Evolutionary conservation across 2,329 filamentous ascomycete genomes (phyloP), one percentile per base, ranked within the genome.

Genomic region (Cercospora sesami): DNA sequence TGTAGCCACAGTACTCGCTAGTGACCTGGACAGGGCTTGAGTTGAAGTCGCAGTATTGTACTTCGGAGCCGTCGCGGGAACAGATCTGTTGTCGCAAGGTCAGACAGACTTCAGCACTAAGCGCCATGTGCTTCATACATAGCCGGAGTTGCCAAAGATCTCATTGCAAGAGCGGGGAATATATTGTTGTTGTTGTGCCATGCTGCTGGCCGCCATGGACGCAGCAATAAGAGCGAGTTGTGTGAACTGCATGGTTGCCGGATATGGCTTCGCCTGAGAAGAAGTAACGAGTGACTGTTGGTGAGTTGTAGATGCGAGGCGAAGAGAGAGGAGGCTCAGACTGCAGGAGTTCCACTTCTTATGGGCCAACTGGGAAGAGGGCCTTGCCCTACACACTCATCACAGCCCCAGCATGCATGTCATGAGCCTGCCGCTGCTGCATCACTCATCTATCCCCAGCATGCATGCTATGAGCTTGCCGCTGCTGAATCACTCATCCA

Each of bases 31-130:
- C 16, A 4, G 67, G 67, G 10, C 4, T 39, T 16, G 60, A n/a
- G 21, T 60, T 60, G 18, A 28, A n/a, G 39, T 68, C 31, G 14
- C 66, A 66, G 64, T 69, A 69, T 5, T 21, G 60, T 10, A 69
- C 67, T 28, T 42, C 36, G 7, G 18, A 18, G 5, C 60, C 55
- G 31, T 60, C 64, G 7, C 53, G 51, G 18, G 21, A 18, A 30
- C 67, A 69, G 45, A 69, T 60, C 48, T 63, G 36, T 61, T 26
- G 9, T 8, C 10, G n/a, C 14, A 1, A 45, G 39, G 14, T 55
- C 14, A 55, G 48, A 55, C 28, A 4, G 1, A 55, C 9, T 28
- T 7, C 5, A 0, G 6, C 12, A 28, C 3, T 12, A 28, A 1
- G 8, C 6, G 21, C 7, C 12, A 5, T 28, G 45, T 8, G 5